Base-by-base conservation (phyloP, 495 filamentous ascomycete genomes). In the Aspergillus nanangensis region DNA sequence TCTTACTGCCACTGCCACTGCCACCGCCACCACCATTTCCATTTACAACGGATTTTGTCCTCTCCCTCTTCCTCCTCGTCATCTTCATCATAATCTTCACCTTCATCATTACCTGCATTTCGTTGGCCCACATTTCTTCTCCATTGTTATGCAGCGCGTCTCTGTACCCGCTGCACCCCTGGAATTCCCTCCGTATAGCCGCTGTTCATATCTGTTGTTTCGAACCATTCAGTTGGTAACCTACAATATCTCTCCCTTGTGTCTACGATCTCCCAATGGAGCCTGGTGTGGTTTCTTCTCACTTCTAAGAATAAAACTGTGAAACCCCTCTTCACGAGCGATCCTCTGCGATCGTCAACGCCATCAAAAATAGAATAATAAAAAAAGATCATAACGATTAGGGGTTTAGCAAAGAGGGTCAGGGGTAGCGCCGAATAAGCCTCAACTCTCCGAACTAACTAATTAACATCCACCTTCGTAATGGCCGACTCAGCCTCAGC, bases 401-500 rank as follows among this genome's bases (percentile, higher is more conserved):
- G 39, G 34, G 20, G 24, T 31, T 40, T 40, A 31, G 39, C 20
- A 18, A 36, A 23, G 35, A 9, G 38, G 20, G 21, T 36, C 40
- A 27, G 43, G 41, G 43, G 35, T 34, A 25, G 41, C 22, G 19
- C 24, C 36, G 29, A 29, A 24, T 39, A n/a, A 21, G 35, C 11
- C 21, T 44, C 38, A 24, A n/a, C n/a, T n/a, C n/a, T n/a, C n/a
- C n/a, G n/a, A n/a, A n/a, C n/a, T n/a, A n/a, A n/a, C n/a, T n/a
- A n/a, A n/a, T n/a, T n/a, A n/a, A n/a, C n/a, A n/a, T n/a, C n/a
- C n/a, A n/a, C n/a, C n/a, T n/a, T n/a, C n/a, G n/a, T n/a, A n/a
- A n/a, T n/a, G 34, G 46, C 37, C 41, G 41, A 27, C 57, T 49
- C 38, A 47, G 59, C 59, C 59, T 43, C 59, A 56, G 52, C 54